phyloP scores from a whole-genome alignment of 148 eudicot species.

The Diospyros kaki region DNA sequence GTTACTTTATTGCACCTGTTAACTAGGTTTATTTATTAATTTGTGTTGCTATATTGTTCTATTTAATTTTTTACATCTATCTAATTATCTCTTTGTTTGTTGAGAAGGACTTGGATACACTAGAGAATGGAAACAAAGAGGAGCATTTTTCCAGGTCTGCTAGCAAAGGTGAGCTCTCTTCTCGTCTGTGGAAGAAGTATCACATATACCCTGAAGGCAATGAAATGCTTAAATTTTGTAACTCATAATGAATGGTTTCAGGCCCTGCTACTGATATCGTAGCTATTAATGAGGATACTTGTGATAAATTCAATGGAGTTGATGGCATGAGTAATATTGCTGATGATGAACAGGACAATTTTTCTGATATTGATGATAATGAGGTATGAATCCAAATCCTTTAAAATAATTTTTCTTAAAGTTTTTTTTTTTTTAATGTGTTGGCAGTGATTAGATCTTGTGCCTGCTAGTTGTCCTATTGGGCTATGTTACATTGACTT shows the following conservation, averaged over 20 bases:
- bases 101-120: constrained; percentile 26
- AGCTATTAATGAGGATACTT: constrained; percentile 12
- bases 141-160: constrained; percentile 19
- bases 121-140: constrained; percentile 22
- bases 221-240: neutral
- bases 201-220: neutral
- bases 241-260: constrained; percentile 13
- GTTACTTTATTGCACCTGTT: neutral
- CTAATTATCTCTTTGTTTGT: constrained; percentile 2
- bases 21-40: neutral
- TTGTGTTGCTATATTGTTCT: neutral
- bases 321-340: constrained; percentile 28
- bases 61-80: too few species aligned
- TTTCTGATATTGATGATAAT: constrained; percentile 71
- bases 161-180: constrained; percentile 11
- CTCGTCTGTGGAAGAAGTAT: neutral
- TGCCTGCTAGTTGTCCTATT: too few species aligned
- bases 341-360: constrained; percentile 50
- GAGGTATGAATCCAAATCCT: constrained; percentile 42
- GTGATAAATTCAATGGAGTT: constrained; percentile 19
- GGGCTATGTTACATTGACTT: too few species aligned
- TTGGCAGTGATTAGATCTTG: neutral
- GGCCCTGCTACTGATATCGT: constrained; percentile 26
- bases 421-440: neutral
- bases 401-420: too few species aligned